These are phyloP conservation scores for Teunomyces tritomae DNA, from an alignment of 805 yeast genomes.

Conservation along the genomic window DNA sequence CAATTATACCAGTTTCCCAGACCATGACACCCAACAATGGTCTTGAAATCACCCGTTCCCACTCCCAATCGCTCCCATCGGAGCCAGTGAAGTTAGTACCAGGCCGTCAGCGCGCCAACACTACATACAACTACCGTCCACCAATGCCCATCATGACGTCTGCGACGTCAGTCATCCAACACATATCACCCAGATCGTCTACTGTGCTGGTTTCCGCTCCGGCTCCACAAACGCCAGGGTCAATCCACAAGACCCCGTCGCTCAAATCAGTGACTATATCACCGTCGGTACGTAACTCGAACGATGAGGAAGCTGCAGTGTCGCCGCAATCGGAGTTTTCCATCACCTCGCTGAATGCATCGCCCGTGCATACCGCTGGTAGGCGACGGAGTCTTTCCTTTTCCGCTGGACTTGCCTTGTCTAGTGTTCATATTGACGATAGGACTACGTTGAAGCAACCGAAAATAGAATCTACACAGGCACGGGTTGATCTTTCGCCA, in stretches of 20 bases:
- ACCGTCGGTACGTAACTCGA: slow-evolving; percentile 25
- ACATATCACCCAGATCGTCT: slow-evolving; percentile 8
- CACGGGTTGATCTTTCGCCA: neutral
- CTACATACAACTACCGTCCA: slow-evolving; percentile 18
- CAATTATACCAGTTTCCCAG: slow-evolving; percentile 30
- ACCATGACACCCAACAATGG: neutral
- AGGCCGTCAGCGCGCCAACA: slow-evolving; percentile 20
- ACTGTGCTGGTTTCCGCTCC: slow-evolving; percentile 8
- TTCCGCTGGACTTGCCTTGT: neutral
- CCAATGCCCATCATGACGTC: slow-evolving; percentile 9
- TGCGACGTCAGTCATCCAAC: neutral
- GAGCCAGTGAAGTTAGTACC: slow-evolving; percentile 6
- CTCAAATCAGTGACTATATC: slow-evolving; percentile 39
- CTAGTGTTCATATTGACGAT: neutral
- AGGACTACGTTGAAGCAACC: slow-evolving; percentile 2
- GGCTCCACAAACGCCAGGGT: slow-evolving; percentile 15
- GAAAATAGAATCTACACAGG: neutral
- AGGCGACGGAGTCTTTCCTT: slow-evolving; percentile 14
- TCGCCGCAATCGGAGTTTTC: slow-evolving; percentile 20
- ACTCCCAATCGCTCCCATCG: slow-evolving; percentile 33
- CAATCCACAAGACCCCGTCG: slow-evolving; percentile 29
- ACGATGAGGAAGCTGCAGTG: slow-evolving; percentile 3
- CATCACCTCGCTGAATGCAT: neutral
- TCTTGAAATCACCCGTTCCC: slow-evolving; percentile 17
- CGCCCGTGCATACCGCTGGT: slow-evolving; percentile 1